These are phyloP conservation scores for Diaporthe sp. DNA, from an alignment of 2,329 filamentous ascomycete genomes.

Conservation along the genomic window DNA sequence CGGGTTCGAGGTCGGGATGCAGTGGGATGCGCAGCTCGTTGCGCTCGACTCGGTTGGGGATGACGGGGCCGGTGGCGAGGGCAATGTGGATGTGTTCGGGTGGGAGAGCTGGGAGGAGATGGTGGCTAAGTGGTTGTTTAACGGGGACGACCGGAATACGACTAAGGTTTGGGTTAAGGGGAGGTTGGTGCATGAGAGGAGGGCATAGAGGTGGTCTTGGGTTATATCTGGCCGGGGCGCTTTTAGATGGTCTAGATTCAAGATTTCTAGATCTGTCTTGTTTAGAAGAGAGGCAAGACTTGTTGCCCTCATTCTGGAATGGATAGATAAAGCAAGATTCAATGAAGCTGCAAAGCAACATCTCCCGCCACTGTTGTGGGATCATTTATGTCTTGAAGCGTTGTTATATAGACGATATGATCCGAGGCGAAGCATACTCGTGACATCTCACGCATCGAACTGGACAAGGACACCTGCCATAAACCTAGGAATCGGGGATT, in stretches of 20 bases:
- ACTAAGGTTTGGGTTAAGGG: conserved; percentile 91
- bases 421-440: too few relatives aligned
- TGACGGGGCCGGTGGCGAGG: conserved; percentile 57
- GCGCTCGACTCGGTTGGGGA: conserved; percentile 66
- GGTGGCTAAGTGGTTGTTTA: conserved; percentile 94
- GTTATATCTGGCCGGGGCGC: too few relatives aligned
- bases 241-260: conserved; percentile 1
- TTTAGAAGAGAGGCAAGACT: neutral
- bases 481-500: too few relatives aligned
- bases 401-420: too few relatives aligned
- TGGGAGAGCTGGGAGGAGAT: conserved; percentile 90
- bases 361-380: neutral
- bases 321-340: neutral
- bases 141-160: conserved; percentile 93
- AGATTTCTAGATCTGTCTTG: neutral
- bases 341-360: conserved; percentile 23
- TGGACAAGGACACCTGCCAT: too few relatives aligned
- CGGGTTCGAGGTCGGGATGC: conserved; percentile 86
- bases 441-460: too few relatives aligned
- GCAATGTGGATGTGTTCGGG: conserved; percentile 89
- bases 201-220: neutral
- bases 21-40: conserved; percentile 92
- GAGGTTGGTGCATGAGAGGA: conserved; percentile 77
- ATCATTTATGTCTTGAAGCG: too few relatives aligned
- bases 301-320: neutral